These are phyloP conservation scores for Erythrophleum ivorense DNA, from an alignment of 331 rosid species.

Conservation along the genomic window DNA sequence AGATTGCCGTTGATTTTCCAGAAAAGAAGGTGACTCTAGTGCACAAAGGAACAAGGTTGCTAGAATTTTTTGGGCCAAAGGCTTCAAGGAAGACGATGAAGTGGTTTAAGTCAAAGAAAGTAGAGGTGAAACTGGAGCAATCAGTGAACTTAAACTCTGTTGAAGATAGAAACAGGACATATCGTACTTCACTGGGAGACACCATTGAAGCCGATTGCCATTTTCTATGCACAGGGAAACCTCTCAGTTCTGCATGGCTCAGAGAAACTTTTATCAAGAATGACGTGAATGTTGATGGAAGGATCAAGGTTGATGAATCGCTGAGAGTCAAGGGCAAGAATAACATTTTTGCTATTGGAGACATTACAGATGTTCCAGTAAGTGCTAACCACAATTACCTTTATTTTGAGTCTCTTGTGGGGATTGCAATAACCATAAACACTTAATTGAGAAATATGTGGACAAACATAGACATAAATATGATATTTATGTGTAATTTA, in stretches of 20 bases:
- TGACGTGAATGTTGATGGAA: constrained; percentile 45
- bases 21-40: constrained; percentile 53
- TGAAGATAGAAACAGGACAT: constrained; percentile 41
- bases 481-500: too few relatives aligned
- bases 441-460: too few relatives aligned
- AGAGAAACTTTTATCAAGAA: constrained; percentile 40
- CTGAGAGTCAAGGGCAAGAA: constrained; percentile 53
- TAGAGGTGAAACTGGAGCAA: constrained; percentile 51
- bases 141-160: constrained; percentile 37
- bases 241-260: constrained; percentile 55
- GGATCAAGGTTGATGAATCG: constrained; percentile 54
- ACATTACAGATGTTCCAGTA: constrained; percentile 59
- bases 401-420: too few relatives aligned
- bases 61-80: constrained; percentile 59
- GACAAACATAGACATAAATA: too few relatives aligned
- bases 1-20: constrained; percentile 58
- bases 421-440: too few relatives aligned
- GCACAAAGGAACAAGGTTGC: constrained; percentile 57
- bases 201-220: constrained; percentile 49
- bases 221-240: constrained; percentile 56
- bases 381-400: constrained; percentile 37
- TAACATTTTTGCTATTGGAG: constrained; percentile 66
- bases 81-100: constrained; percentile 52
- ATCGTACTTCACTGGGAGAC: constrained; percentile 50
- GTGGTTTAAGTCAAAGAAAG: constrained; percentile 54